phyloP scores from a whole-genome alignment of 2,329 filamentous ascomycete species.

The Alternaria triticimaculans region DNA sequence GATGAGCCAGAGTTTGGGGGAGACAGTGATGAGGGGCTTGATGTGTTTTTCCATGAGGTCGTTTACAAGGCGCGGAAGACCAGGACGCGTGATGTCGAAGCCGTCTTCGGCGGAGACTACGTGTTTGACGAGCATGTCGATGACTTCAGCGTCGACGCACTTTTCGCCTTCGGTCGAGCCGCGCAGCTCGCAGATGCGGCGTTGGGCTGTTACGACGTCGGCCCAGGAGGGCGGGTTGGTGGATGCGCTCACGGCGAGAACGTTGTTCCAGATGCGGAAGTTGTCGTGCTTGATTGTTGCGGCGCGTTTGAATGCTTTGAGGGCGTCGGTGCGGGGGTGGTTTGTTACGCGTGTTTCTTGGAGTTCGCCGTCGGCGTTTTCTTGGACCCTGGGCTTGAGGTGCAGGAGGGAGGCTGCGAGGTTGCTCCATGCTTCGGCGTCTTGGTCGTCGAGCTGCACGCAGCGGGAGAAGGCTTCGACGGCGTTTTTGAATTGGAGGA shows the following conservation, averaged over 20 bases:
- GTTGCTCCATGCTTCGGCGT: constrained; percentile 95
- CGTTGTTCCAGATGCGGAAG: constrained; percentile 96
- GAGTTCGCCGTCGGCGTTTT: constrained; percentile 42
- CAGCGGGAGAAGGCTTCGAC: constrained; percentile 82
- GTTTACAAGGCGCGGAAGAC: constrained; percentile 68
- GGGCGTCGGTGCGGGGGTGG: constrained; percentile 71
- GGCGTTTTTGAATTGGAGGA: constrained; percentile 78
- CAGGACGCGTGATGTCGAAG: constrained; percentile 53
- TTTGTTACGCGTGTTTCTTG: constrained; percentile 48
- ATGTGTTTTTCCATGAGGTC: constrained; percentile 77
- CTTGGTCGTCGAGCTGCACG: constrained; percentile 84
- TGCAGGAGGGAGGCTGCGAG: constrained; percentile 83
- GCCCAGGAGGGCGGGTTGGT: constrained; percentile 75
- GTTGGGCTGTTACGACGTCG: constrained; percentile 78
- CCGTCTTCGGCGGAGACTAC: constrained; percentile 56
- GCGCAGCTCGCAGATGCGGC: constrained; percentile 77
- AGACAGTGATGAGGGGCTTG: constrained; percentile 82
- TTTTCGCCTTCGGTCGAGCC: constrained; percentile 71
- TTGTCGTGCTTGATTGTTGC: constrained; percentile 83
- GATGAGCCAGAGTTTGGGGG: constrained; percentile 77
- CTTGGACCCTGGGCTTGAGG: constrained; percentile 59
- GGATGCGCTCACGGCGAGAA: constrained; percentile 83
- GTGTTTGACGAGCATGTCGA: constrained; percentile 75
- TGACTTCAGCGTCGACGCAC: constrained; percentile 75
- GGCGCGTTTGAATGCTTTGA: constrained; percentile 86